A percentile compares a stretch with the other conserved stretches of the same genome.
Evolutionary conservation across 345 rosid species (phyloP).

Genomic region (Rhodamnia argentea): DNA sequence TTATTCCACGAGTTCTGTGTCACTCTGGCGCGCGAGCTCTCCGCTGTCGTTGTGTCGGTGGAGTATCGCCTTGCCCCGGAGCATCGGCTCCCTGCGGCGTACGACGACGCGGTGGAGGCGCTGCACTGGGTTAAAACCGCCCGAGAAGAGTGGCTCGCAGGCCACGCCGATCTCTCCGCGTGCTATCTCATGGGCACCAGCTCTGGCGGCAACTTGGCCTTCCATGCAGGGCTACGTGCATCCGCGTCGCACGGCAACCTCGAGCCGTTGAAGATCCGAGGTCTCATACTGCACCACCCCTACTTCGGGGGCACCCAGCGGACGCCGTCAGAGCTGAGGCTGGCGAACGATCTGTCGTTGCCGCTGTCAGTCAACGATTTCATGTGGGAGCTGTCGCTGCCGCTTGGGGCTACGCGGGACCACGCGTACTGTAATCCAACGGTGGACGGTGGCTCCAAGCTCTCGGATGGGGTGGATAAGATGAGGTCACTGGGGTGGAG

Average conservation of each 20-base stretch:
- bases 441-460: conserved; percentile 15
- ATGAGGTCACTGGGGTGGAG: conserved; percentile 22
- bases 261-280: conserved; percentile 40
- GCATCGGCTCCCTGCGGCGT: conserved; percentile 58
- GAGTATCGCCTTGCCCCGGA: conserved; percentile 59
- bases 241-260: conserved; percentile 1
- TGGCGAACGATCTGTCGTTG: conserved; percentile 9
- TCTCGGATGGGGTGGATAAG: conserved; percentile 1
- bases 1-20: conserved; percentile 18
- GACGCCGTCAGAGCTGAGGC: conserved; percentile 31
- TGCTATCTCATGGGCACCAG: conserved; percentile 47
- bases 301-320: conserved; percentile 49
- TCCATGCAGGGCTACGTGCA: conserved; percentile 32
- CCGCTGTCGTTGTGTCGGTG: conserved; percentile 29
- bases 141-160: conserved; percentile 23
- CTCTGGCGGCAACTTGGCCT: conserved; percentile 54
- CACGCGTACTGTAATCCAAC: conserved; percentile 50
- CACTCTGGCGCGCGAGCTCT: conserved; percentile 12
- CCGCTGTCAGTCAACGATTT: conserved; percentile 21
- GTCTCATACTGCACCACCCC: conserved; percentile 48
- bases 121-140: conserved; percentile 22
- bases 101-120: conserved; percentile 46
- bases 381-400: conserved; percentile 49
- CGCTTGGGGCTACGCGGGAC: conserved; percentile 39
- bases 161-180: conserved; percentile 18